Conservation (phyloP, 2,329 filamentous ascomycete genomes). For the Colletotrichum sp. region DNA sequence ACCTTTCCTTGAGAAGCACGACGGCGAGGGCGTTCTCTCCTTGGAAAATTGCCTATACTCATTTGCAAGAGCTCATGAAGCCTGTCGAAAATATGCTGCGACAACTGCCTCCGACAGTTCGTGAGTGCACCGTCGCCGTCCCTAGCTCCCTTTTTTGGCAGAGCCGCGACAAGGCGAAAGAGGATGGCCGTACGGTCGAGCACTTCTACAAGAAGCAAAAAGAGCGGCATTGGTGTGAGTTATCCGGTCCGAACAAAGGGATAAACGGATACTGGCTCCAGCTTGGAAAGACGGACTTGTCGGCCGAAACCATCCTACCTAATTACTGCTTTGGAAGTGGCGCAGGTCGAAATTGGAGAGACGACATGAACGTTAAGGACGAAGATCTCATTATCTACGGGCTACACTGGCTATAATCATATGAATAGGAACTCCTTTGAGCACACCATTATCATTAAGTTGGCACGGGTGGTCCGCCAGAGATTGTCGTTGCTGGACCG, state of each 20-base stretch:
- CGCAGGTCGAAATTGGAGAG: neutral
- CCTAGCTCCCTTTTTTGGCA: conserved; percentile 25
- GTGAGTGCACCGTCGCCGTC: conserved; percentile 26
- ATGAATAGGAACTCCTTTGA: neutral
- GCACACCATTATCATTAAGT: neutral
- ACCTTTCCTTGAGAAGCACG: neutral
- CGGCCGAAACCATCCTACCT: neutral
- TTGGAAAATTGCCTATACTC: neutral
- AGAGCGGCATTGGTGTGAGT: conserved; percentile 27
- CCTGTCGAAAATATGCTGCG: conserved; percentile 26
- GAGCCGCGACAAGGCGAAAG: conserved; percentile 20
- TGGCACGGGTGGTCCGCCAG: neutral
- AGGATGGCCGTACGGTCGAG: conserved; percentile 13
- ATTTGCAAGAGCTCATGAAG: neutral
- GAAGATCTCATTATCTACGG: neutral
- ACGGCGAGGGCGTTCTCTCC: neutral
- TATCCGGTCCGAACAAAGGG: conserved; percentile 6
- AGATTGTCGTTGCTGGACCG: neutral
- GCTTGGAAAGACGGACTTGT: conserved; percentile 17
- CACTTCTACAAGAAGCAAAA: conserved; percentile 14
- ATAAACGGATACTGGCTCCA: conserved; percentile 30
- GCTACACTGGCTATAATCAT: neutral
- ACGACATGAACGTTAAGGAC: neutral
- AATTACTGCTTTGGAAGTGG: neutral
- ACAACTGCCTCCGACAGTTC: conserved; percentile 17